Percentiles rank a stretch among this genome's conserved stretches.
Evolutionary conservation across 2,329 filamentous ascomycete genomes (phyloP).

Genomic region (Penicillium sp.): DNA sequence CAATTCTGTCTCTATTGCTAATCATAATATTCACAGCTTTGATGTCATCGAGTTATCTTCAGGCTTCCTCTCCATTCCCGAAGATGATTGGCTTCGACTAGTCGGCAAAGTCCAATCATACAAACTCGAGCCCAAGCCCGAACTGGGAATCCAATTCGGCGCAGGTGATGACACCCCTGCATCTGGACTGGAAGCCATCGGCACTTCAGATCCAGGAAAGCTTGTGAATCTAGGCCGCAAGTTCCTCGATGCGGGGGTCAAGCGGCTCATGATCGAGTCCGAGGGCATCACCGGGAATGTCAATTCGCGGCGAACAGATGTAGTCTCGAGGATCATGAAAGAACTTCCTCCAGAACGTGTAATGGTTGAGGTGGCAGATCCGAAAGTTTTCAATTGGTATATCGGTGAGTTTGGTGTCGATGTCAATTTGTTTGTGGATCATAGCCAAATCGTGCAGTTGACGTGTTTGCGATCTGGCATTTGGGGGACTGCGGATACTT

Average conservation of each 20-base stretch:
- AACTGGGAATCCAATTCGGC: slow-evolving; percentile 64
- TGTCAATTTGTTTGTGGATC: slow-evolving; percentile 64
- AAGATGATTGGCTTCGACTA: slow-evolving; percentile 60
- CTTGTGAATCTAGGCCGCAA: slow-evolving; percentile 57
- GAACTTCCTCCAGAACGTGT: slow-evolving; percentile 59
- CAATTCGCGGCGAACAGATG: slow-evolving; percentile 60
- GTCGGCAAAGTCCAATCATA: slow-evolving; percentile 56
- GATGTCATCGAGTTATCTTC: slow-evolving; percentile 62
- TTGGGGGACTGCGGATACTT: slow-evolving; percentile 63
- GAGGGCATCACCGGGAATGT: slow-evolving; percentile 66
- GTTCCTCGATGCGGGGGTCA: slow-evolving; percentile 60
- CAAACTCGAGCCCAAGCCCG: slow-evolving; percentile 60
- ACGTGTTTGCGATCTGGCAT: slow-evolving; percentile 59
- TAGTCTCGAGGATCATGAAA: slow-evolving; percentile 59
- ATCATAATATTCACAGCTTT: slow-evolving; percentile 45
- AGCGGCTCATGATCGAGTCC: slow-evolving; percentile 65
- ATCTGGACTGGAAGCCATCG: slow-evolving; percentile 54
- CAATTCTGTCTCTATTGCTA: neutral
- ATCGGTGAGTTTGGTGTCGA: slow-evolving; percentile 63
- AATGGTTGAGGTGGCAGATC: slow-evolving; percentile 65
- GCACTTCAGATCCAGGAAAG: slow-evolving; percentile 57
- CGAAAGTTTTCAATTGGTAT: slow-evolving; percentile 63
- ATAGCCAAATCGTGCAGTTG: slow-evolving; percentile 64
- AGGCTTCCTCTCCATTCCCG: slow-evolving; percentile 61
- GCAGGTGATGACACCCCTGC: slow-evolving; percentile 61